Evolutionary conservation across 371 early-diverging fungal species (phyloP).

Genomic region (Mucor ambiguus): DNA sequence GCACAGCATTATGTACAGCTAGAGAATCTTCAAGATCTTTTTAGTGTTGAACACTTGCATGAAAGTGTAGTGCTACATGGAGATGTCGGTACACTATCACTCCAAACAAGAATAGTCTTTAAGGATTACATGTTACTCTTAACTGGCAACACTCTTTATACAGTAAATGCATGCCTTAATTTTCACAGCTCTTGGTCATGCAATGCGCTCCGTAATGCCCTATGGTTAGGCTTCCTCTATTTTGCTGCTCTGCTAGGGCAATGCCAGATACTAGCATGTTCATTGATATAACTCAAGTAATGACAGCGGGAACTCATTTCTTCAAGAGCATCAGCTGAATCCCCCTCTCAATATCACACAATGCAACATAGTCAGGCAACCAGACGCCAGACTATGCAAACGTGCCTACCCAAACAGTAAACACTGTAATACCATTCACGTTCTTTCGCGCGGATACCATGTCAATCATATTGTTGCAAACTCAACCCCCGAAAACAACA

Average conservation of each 20-base stretch:
- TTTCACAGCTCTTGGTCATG: too few relatives aligned
- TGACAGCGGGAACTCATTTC: neutral
- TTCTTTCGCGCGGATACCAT: neutral
- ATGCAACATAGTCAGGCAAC: neutral
- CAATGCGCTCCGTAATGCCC: too few relatives aligned
- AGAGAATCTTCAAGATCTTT: too few relatives aligned
- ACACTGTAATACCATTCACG: neutral
- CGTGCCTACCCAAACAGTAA: neutral
- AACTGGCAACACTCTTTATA: too few relatives aligned
- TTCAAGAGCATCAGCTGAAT: neutral
- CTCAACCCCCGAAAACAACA: neutral
- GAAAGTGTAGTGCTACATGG: too few relatives aligned
- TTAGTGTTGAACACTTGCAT: too few relatives aligned
- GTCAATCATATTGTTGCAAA: neutral
- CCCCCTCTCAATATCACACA: neutral
- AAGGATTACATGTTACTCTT: too few relatives aligned
- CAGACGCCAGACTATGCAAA: neutral
- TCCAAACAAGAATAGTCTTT: too few relatives aligned
- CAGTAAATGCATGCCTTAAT: too few relatives aligned
- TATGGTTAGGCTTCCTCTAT: neutral
- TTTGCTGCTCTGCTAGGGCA: neutral
- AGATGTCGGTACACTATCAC: too few relatives aligned
- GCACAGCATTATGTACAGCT: too few relatives aligned
- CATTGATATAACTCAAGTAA: neutral
- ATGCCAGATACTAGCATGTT: neutral